Base-by-base conservation (phyloP, 495 filamentous ascomycete genomes). In the Penicillium macrosclerotiorum region DNA sequence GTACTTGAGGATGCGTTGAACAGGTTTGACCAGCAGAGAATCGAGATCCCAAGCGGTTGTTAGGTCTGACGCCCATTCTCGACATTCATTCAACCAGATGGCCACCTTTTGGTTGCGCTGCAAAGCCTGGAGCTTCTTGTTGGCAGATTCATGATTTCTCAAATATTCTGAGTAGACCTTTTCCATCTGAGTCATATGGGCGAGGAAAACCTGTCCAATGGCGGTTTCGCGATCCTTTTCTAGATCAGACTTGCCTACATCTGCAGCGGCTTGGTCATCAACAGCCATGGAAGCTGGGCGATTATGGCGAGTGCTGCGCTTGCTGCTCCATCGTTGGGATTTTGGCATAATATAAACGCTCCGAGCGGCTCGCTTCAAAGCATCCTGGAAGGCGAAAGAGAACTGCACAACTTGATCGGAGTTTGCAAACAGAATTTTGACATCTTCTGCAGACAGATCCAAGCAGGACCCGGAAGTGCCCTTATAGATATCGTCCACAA, bases 401-500 rank as follows among this genome's bases (percentile, higher is more conserved):
- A 97, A 96, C 12, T 78, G 75, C 45, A 89, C 84, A 52, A 97
- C 83, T 50, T 95, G 81, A 47, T 90, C 86, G 2, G 86, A 89
- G 56, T 97, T 98, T 37, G 85, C 81, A 60, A 98, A 98, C 14
- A 98, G 79, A 12, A 83, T 75, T 61, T 88, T 93, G 47, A 93
- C 82, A 45, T 95, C 94, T 34, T 90, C 85, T 13, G 74, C 62
- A 19, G 85, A 88, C n/a, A 96, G 76, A 40, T 88, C 80, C 14
- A 89, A 78, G 35, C 84, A 86, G 13, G 89, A 83, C 49, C 86
- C 85, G 0, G 89, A 89, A 0, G 93, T 96, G n/a, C 86, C 89
- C 64, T 91, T 94, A 73, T 96, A 98, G 33, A 97, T 96, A 55
- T 96, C 89, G 57, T 94, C 88, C 5, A 94, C 84, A 29, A 98